Conservation (phyloP, 148 eudicot genomes). For the Talinum fruticosum region DNA sequence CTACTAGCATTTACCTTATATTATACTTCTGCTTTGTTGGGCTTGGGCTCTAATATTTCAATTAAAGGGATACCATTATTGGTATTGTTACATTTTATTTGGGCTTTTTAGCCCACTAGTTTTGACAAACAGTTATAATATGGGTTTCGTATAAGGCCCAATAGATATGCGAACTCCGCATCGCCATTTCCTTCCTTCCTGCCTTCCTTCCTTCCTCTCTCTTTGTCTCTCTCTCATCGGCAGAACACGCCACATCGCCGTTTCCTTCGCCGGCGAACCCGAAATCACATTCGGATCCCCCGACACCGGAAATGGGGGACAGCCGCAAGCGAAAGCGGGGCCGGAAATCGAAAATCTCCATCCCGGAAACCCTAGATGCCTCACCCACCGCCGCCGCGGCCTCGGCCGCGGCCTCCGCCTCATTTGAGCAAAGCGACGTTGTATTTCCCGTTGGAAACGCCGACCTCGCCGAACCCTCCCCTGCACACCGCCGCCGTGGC, state of each 20-base stretch:
- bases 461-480: constrained; percentile 23
- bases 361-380: constrained; percentile 35
- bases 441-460: constrained; percentile 24
- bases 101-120: not conserved
- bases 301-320: not conserved
- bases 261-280: not conserved
- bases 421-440: not conserved
- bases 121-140: not conserved
- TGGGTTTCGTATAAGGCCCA: not conserved
- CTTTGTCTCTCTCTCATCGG: not conserved
- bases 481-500: constrained; percentile 27
- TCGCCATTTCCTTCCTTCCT: too few relatives aligned
- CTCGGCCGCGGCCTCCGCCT: constrained; percentile 17
- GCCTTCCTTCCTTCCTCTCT: not conserved
- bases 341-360: constrained; percentile 34
- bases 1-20: too few relatives aligned
- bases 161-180: too few relatives aligned
- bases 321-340: constrained; percentile 43
- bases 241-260: not conserved
- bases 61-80: too few relatives aligned
- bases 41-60: too few relatives aligned
- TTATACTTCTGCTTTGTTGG: too few relatives aligned
- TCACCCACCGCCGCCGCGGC: constrained; percentile 21
- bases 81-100: too few relatives aligned
- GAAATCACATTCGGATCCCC: not conserved